These are phyloP conservation scores for Luffa acutangula DNA, from an alignment of 306 rosid genomes.

Conservation along the genomic window DNA sequence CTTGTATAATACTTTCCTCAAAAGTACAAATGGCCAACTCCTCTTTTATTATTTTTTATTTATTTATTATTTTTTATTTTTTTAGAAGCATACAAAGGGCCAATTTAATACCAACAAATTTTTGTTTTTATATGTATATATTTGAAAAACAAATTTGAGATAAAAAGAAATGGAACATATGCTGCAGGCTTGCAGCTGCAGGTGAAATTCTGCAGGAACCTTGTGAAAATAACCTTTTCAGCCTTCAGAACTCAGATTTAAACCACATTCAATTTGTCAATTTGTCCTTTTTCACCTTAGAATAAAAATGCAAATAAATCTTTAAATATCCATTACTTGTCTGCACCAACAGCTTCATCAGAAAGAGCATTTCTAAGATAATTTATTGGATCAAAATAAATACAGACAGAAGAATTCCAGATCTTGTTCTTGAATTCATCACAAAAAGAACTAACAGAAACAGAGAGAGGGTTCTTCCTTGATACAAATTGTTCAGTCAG, in stretches of 20 bases:
- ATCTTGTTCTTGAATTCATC: slow-evolving; percentile 6
- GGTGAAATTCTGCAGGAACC: neutral
- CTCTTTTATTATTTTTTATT: too few species aligned
- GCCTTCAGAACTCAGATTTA: neutral
- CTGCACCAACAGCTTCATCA: neutral
- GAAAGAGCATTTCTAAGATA: neutral
- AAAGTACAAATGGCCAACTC: neutral
- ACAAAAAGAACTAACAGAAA: neutral
- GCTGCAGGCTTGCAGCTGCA: neutral
- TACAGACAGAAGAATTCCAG: slow-evolving; percentile 7
- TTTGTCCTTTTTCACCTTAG: neutral
- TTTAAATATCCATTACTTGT: neutral
- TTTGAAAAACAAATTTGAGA: neutral
- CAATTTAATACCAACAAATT: neutral
- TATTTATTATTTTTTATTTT: too few species aligned
- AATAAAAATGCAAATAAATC: neutral
- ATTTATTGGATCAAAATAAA: neutral
- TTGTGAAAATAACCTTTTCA: neutral
- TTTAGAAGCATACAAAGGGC: neutral
- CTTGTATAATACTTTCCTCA: neutral
- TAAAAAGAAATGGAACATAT: neutral
- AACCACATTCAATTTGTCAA: neutral
- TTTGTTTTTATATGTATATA: neutral
- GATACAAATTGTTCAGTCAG: neutral
- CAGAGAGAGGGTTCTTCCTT: neutral